Evolutionary conservation across 2,329 filamentous ascomycete genomes (phyloP).

Genomic region (Fusarium floridanum): DNA sequence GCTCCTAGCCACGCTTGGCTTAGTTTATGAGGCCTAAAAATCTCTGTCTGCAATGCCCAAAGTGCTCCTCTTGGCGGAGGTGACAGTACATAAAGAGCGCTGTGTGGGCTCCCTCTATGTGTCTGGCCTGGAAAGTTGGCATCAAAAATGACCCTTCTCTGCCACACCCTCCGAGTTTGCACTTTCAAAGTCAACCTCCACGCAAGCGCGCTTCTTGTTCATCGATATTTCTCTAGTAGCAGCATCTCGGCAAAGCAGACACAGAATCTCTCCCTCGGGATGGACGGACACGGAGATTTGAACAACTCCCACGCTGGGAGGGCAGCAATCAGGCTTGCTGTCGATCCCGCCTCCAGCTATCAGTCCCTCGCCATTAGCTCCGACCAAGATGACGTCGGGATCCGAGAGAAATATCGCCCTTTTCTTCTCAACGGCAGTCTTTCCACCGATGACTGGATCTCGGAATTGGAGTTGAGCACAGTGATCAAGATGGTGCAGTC

Average conservation of each 20-base stretch:
- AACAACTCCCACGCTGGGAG: slow-evolving; percentile 50
- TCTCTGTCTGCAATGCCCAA: neutral
- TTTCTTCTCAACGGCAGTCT: slow-evolving; percentile 44
- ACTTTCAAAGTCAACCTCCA: neutral
- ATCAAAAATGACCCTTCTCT: neutral
- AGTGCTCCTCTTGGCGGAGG: neutral
- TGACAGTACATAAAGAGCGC: neutral
- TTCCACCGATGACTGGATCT: slow-evolving; percentile 66
- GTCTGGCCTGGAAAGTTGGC: neutral
- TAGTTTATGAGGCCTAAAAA: slow-evolving; percentile 3
- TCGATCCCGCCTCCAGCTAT: slow-evolving; percentile 42
- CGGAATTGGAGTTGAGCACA: slow-evolving; percentile 66
- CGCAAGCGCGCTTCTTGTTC: neutral
- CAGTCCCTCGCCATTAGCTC: slow-evolving; percentile 38
- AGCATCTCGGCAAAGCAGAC: neutral
- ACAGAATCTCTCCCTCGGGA: neutral
- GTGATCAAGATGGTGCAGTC: slow-evolving; percentile 62
- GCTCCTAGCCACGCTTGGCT: neutral
- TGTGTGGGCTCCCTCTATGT: neutral
- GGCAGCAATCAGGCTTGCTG: slow-evolving; percentile 22
- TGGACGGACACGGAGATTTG: slow-evolving; percentile 49
- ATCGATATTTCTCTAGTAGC: neutral
- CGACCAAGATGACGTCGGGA: neutral
- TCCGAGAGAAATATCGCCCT: neutral
- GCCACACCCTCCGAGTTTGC: neutral